Conservation (phyloP, 2,329 filamentous ascomycete species). For the Penicillium sp. region DNA sequence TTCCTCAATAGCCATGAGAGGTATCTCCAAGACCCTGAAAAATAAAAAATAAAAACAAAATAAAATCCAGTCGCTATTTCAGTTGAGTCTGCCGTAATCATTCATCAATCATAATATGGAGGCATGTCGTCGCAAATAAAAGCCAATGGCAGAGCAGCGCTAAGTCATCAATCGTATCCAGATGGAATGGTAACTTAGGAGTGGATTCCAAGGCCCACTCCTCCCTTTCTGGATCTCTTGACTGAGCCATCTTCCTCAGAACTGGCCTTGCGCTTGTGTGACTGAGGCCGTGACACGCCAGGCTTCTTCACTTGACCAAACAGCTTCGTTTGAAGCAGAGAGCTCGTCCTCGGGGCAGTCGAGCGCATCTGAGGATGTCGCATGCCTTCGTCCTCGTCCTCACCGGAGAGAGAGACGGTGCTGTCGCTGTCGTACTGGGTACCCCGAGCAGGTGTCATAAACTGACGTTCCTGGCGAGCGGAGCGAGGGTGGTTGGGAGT, state of each 20-base stretch:
- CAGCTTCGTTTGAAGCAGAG: conserved; percentile 59
- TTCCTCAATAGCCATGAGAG: background rate
- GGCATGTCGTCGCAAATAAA: conserved; percentile 18
- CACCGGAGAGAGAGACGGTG: conserved; percentile 71
- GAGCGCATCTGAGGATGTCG: conserved; percentile 16
- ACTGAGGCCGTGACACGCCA: conserved; percentile 37
- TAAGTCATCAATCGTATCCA: conserved; percentile 29
- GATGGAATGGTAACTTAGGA: background rate
- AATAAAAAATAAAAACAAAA: conserved; percentile 7
- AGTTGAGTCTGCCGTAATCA: conserved; percentile 9
- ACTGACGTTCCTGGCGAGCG: conserved; percentile 50
- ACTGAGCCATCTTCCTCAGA: conserved; percentile 34
- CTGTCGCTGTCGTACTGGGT: conserved; percentile 71
- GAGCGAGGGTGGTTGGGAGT: conserved; percentile 64
- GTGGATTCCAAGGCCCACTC: conserved; percentile 58
- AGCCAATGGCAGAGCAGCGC: conserved; percentile 13
- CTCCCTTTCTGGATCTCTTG: conserved; percentile 54
- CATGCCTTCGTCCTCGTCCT: conserved; percentile 51
- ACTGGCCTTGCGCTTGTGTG: conserved; percentile 42
- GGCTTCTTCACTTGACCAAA: conserved; percentile 62
- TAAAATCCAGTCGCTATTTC: conserved; percentile 10
- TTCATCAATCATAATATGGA: conserved; percentile 21
- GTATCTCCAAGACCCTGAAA: background rate
- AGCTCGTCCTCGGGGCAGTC: conserved; percentile 45
- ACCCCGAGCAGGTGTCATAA: conserved; percentile 58